Base-by-base conservation (phyloP, 2,329 filamentous ascomycete genomes). In the Fusarium miscanthi region DNA sequence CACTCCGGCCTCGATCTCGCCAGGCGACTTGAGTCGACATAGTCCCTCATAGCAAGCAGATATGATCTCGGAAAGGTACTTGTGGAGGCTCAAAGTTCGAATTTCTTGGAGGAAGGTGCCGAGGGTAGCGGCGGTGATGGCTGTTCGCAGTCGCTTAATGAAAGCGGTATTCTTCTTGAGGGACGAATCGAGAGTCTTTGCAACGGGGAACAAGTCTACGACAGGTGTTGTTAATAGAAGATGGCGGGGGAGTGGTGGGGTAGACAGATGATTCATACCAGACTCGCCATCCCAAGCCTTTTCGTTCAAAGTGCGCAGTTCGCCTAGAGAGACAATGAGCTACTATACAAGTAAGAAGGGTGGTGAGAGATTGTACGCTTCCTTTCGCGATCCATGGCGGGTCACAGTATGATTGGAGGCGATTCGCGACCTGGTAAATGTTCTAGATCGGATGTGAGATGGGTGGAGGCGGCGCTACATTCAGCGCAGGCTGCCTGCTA, bases 131-230 rank as follows among this genome's bases (percentile, higher is more conserved):
- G 93, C 85, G 72, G 93, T 95, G 72, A 98, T 91, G 67, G 94
- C 93, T 65, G 95, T 98, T 76, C 95, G 93, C 62, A 98, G 87
- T 78, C 95, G 94, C 84, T 97, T 98, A 80, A 98, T 98, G 82
- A 98, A 98, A 74, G 95, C 94, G 8, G 95, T 98, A 78, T 98
- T 98, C 86, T 98, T 98, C 85, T 97, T 98, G 82, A 98, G 87
- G 57, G 95, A 96, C 58, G 95, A 97, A 82, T 98, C 95, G 79
- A 98, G 91, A 35, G 93, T 92, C 79, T 89, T 88, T 81, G 90
- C 91, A 76, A 96, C 91, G 59, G 89, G 84, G 79, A 97, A 94
- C 70, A 97, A 85, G 85, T 93, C 94, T 97, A 62, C 30, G 23
- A 37, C 49, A 33, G 35, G 43, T 70, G 76, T 42, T 78, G 68